Evolutionary conservation across 345 rosid species (phyloP), one percentile per base, ranked within the genome.

Genomic region (Raphanus raphanistrum): DNA sequence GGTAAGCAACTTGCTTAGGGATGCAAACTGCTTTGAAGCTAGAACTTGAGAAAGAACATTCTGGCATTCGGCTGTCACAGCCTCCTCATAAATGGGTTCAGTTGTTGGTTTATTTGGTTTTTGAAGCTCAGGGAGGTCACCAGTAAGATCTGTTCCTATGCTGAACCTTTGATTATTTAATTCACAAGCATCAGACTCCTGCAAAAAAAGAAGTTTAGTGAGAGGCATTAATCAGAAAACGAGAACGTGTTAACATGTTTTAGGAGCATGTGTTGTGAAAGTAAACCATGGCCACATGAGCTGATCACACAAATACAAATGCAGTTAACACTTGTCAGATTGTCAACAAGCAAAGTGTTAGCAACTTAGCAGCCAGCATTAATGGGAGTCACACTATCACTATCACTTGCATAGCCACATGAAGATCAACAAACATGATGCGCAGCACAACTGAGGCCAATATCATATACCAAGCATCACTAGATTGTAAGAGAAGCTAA

Each of bases 11-110:
- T 89, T 89, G 80, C 89, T 92, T 17, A 95, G 78, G 64, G 81
- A 87, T 43, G 84, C 82, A 83, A 92, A 95, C 78, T 90, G 88
- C 78, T 89, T 88, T 17, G 99, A 92, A 58, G 81, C 80, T 68
- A 92, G 59, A 61, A 90, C 88, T 55, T 86, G 80, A 74, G 82
- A 84, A 73, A 95, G 86, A 80, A 86, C 90, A 77, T 68, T 82
- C 80, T 77, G 92, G 82, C 94, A 91, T 84, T 74, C 79, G 50
- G 86, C 88, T 17, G 86, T 91, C 26, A 74, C 85, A 32, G 82
- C 75, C 70, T 59, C 75, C 70, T 59, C 80, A 73, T 66, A 65
- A 68, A 59, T 74, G 25, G 85, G 66, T 75, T 74, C 89, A 26
- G 59, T 67, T 72, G 69, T 58, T 73, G 81, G 76, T 67, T 73